Base-by-base conservation (phyloP, 2,329 filamentous ascomycete genomes). In the Drechslerella stenobrocha region DNA sequence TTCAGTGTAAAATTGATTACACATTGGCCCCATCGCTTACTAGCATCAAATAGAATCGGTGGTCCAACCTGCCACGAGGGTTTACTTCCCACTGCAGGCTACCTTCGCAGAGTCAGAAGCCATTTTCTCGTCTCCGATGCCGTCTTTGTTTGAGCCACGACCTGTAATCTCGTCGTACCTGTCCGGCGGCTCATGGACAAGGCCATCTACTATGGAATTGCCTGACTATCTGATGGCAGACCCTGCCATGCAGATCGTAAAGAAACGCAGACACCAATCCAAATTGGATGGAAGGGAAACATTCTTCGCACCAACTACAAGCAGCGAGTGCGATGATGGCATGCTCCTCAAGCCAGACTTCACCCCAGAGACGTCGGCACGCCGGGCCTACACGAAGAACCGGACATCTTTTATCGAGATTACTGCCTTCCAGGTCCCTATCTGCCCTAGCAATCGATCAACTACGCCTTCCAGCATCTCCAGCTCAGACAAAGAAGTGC, bases 191-290 rank as follows among this genome's bases (percentile, higher is more conserved):
- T 60, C 51, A 6, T 67, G 63, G 63, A 40, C 22, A 2, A 58
- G 55, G n/a, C 63, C 63, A 37, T 60, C 63, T 6, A 51, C 47
- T 26, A 60, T 34, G 51, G 42, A 67, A 3, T 56, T 60, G 55
- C 51, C 63, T 7, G 28, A 59, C 15, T 67, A 46, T 35, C 32
- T 67, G 50, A 60, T 67, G 55, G 48, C 60, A n/a, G 63, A 67
- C n/a, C 63, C 63, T 8, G 63, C 63, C 7, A 67, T 67, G 63
- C 63, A 67, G 42, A 67, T 67, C 18, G 63, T 67, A 5, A 67
- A 60, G 45, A 67, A 67, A 30, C 44, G 63, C 15, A 51, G 63
- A 60, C 63, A 67, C n/a, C 63, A 67, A 44, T 67, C 63, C 6
- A 67, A 51, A 22, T 51, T 67, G 13, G 52, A 55, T n/a, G 63